Evolutionary conservation across 257 asterid species (phyloP).

Genomic region (Nemophila menziesii): DNA sequence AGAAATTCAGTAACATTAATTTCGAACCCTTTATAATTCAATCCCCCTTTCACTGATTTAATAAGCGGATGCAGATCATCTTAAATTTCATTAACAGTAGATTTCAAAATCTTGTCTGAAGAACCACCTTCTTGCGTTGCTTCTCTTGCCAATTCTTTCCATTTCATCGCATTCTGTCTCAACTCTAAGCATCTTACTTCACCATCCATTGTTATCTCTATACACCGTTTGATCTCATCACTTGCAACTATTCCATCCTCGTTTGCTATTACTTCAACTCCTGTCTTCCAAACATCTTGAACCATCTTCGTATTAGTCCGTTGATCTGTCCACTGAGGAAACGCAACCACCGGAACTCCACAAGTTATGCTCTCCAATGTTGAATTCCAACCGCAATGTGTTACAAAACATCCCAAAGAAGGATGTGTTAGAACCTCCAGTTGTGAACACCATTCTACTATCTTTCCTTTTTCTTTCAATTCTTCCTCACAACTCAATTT

Average conservation of each 20-base stretch:
- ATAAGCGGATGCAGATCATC: too few species aligned
- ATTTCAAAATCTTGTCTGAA: slow-evolving; percentile 9
- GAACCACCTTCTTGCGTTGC: slow-evolving; percentile 21
- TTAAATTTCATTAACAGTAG: slow-evolving; percentile 19
- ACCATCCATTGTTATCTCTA: slow-evolving; percentile 14
- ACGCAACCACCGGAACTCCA: slow-evolving; percentile 21
- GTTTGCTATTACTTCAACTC: slow-evolving; percentile 10
- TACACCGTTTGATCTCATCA: slow-evolving; percentile 17
- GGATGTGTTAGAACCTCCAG: slow-evolving; percentile 21
- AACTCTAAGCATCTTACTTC: slow-evolving; percentile 8
- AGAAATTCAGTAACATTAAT: too few species aligned
- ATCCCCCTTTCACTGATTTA: too few species aligned
- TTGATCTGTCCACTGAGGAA: slow-evolving; percentile 27
- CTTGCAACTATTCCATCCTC: slow-evolving; percentile 15
- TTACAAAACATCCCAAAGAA: slow-evolving; percentile 22
- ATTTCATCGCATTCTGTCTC: slow-evolving; percentile 14
- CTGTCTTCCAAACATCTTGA: slow-evolving; percentile 18
- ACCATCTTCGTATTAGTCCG: slow-evolving; percentile 22
- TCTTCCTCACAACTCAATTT: slow-evolving; percentile 14
- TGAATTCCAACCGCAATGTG: slow-evolving; percentile 32
- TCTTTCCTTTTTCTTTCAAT: slow-evolving; percentile 17
- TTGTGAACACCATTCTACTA: slow-evolving; percentile 33
- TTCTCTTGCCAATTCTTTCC: slow-evolving; percentile 17
- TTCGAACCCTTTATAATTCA: too few species aligned
- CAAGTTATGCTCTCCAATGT: slow-evolving; percentile 14